phyloP scores from a whole-genome alignment of 805 yeast species.

The Saturnispora silvae region DNA sequence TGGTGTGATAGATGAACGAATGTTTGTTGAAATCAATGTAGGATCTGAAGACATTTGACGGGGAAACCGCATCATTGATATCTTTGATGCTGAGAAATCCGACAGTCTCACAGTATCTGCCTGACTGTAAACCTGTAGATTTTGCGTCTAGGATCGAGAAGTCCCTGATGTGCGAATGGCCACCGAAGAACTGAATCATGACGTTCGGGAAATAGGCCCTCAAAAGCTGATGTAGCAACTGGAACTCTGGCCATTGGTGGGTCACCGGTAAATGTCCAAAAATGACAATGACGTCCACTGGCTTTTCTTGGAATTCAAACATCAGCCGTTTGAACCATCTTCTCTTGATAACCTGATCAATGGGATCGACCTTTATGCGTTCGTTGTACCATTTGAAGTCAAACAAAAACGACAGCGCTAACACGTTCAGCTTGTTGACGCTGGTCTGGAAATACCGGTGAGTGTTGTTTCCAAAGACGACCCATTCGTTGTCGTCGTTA shows the following conservation, averaged over 20 bases:
- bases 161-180: constrained; percentile 89
- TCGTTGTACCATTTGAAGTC: constrained; percentile 55
- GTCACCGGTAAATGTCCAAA: constrained; percentile 72
- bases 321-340: constrained; percentile 54
- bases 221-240: constrained; percentile 35
- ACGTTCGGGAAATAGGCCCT: constrained; percentile 50
- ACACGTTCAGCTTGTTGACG: constrained; percentile 37
- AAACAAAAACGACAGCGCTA: constrained; percentile 73
- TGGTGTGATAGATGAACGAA: constrained; percentile 59
- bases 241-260: constrained; percentile 45
- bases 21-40: constrained; percentile 75
- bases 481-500: constrained; percentile 33
- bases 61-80: constrained; percentile 1
- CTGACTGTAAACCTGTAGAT: constrained; percentile 81
- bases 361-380: constrained; percentile 54
- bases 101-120: constrained; percentile 86
- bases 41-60: constrained; percentile 36
- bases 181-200: constrained; percentile 81
- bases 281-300: constrained; percentile 57
- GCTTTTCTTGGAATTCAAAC: constrained; percentile 21
- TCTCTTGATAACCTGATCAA: constrained; percentile 40
- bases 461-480: constrained; percentile 56
- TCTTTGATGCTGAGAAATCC: constrained; percentile 61
- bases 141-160: constrained; percentile 55
- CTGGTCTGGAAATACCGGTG: constrained; percentile 58